Percentiles rank a stretch among this genome's conserved stretches.
These are phyloP conservation scores for Umbelopsis sp. DNA, from an alignment of 192 early-diverging fungal species.

Conservation along the genomic window DNA sequence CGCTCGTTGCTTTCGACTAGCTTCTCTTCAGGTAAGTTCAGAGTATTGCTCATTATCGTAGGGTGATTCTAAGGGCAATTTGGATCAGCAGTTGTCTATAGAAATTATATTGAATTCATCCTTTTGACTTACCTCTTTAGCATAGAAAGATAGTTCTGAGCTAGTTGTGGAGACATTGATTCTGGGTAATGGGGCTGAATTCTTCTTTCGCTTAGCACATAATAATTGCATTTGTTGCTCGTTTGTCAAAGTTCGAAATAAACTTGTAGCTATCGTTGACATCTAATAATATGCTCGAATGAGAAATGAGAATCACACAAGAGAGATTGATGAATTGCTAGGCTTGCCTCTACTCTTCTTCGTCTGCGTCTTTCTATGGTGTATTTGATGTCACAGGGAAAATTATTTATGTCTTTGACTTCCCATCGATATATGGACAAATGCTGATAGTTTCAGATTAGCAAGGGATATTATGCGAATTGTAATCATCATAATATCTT, in stretches of 20 bases:
- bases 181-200: background rate
- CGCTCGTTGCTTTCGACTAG: background rate
- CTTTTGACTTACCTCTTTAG: slow-evolving; percentile 13
- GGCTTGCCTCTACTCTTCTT: slow-evolving; percentile 37
- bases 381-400: slow-evolving; percentile 49
- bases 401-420: slow-evolving; percentile 45
- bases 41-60: background rate
- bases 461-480: background rate
- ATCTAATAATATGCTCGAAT: slow-evolving; percentile 15
- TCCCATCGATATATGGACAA: slow-evolving; percentile 57
- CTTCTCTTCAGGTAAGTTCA: background rate
- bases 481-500: background rate
- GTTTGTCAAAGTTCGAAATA: slow-evolving; percentile 1
- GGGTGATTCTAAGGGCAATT: background rate
- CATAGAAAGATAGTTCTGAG: background rate
- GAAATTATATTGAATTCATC: background rate
- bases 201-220: slow-evolving; percentile 24
- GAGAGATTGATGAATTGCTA: background rate
- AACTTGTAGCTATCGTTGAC: slow-evolving; percentile 6
- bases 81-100: too few relatives aligned
- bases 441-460: slow-evolving; percentile 26
- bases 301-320: too few relatives aligned
- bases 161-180: background rate
- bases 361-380: slow-evolving; percentile 37
- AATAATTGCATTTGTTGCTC: slow-evolving; percentile 13